Percentiles rank a stretch among this genome's conserved stretches.
phyloP scores from a whole-genome alignment of 1,284 basidiomycete genomes.

The Irpex lacteus region DNA sequence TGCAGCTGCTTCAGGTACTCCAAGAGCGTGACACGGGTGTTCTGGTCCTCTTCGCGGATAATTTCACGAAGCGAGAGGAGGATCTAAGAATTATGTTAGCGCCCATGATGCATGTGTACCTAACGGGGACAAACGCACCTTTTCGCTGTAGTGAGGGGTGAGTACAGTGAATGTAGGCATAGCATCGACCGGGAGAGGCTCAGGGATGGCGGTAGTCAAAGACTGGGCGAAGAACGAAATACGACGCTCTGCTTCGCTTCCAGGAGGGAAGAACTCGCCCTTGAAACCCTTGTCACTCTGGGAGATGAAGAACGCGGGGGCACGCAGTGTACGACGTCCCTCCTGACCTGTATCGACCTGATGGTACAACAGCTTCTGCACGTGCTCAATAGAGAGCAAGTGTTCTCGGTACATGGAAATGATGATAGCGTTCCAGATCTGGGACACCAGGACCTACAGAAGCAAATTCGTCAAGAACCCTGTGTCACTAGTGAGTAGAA shows the following conservation, averaged over 20 bases:
- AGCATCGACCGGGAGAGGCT: slow-evolving; percentile 88
- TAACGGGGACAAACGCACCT: slow-evolving; percentile 44
- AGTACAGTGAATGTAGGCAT: slow-evolving; percentile 98
- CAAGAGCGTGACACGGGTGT: slow-evolving; percentile 90
- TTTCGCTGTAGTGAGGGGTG: slow-evolving; percentile 95
- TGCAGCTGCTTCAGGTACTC: slow-evolving; percentile 99
- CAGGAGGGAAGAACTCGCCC: slow-evolving; percentile 91
- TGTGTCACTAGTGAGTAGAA: neutral
- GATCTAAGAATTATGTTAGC: slow-evolving; percentile 48
- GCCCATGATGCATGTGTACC: neutral
- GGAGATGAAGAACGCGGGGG: slow-evolving; percentile 93
- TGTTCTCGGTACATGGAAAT: slow-evolving; percentile 99
- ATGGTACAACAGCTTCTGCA: slow-evolving; percentile 92
- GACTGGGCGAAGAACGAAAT: slow-evolving; percentile 98
- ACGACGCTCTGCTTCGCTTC: slow-evolving; percentile 90
- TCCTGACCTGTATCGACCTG: slow-evolving; percentile 85
- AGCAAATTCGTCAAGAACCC: neutral
- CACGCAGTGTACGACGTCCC: slow-evolving; percentile 84
- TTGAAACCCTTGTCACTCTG: slow-evolving; percentile 83
- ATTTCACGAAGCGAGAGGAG: slow-evolving; percentile 91
- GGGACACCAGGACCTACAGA: slow-evolving; percentile 88
- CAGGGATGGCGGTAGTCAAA: slow-evolving; percentile 85
- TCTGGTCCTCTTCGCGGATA: slow-evolving; percentile 95
- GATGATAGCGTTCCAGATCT: slow-evolving; percentile 98
- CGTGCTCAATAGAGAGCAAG: slow-evolving; percentile 92